These are phyloP conservation scores for Pseudocercospora vitis DNA, from an alignment of 2,329 filamentous ascomycete genomes.

Conservation along the genomic window DNA sequence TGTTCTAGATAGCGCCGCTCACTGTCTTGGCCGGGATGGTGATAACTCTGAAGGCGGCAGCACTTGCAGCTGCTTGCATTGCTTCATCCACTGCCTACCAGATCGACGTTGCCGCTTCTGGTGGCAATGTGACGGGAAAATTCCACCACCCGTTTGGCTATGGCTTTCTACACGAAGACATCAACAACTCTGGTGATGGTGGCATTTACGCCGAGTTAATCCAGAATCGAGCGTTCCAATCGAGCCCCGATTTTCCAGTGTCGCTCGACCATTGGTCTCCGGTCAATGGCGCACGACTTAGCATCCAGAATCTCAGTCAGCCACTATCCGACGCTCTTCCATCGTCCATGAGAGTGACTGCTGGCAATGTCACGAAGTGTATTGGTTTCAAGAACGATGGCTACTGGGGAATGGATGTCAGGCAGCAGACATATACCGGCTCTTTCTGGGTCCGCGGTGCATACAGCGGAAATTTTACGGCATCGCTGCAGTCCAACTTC, in stretches of 20 bases:
- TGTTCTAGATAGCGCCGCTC: neutral
- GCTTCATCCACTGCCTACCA: constrained; percentile 12
- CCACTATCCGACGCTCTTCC: constrained; percentile 31
- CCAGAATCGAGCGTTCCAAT: constrained; percentile 69
- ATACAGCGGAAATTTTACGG: constrained; percentile 35
- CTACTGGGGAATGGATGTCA: constrained; percentile 54
- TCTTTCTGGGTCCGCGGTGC: constrained; percentile 39
- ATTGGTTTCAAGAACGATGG: constrained; percentile 52
- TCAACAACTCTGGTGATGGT: constrained; percentile 65
- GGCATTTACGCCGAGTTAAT: constrained; percentile 72
- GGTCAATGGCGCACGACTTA: constrained; percentile 27
- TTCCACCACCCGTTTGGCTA: constrained; percentile 21
- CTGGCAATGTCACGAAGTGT: constrained; percentile 40
- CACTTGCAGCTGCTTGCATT: constrained; percentile 8
- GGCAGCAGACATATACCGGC: constrained; percentile 41
- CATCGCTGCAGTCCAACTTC: constrained; percentile 39
- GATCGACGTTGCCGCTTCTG: constrained; percentile 21
- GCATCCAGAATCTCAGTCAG: constrained; percentile 23
- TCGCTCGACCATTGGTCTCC: constrained; percentile 22
- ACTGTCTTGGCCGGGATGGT: neutral
- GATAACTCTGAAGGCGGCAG: neutral
- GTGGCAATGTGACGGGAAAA: constrained; percentile 22
- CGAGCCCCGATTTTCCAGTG: constrained; percentile 23
- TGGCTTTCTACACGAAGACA: constrained; percentile 29
- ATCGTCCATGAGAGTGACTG: constrained; percentile 29